Percentiles rank a stretch among this genome's conserved stretches.
These are phyloP conservation scores for Trichoderma cornu-damae DNA, from an alignment of 2,329 filamentous ascomycete genomes.

Conservation along the genomic window DNA sequence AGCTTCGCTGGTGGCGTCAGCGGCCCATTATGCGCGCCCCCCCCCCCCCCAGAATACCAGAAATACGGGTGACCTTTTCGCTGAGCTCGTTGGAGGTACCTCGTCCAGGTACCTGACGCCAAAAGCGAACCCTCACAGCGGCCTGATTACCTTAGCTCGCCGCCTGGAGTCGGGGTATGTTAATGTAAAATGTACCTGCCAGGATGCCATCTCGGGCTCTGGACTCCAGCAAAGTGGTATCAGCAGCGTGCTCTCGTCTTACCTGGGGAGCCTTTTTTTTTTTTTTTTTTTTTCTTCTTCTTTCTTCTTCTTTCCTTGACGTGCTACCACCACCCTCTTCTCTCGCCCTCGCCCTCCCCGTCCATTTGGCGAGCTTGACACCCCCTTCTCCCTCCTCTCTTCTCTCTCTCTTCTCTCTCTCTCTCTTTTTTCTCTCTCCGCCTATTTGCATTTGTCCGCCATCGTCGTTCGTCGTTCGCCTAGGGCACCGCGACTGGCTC, in stretches of 20 bases:
- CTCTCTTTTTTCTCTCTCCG: too few species aligned
- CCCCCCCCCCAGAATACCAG: constrained; percentile 3
- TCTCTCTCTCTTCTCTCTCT: too few species aligned
- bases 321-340: constrained; percentile 9
- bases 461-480: constrained; percentile 7
- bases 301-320: neutral
- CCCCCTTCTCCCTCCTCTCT: neutral
- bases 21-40: constrained; percentile 1
- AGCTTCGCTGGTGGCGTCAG: constrained; percentile 12
- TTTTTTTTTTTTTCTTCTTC: neutral
- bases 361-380: neutral
- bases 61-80: neutral
- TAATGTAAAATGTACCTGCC: too few species aligned
- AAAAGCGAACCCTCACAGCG: neutral
- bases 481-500: neutral
- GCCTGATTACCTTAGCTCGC: constrained; percentile 8
- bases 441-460: constrained; percentile 9
- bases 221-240: neutral
- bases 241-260: constrained; percentile 4
- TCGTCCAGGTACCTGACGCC: constrained; percentile 6
- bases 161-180: constrained; percentile 16
- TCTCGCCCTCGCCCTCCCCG: neutral
- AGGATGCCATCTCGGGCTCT: constrained; percentile 7
- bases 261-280: neutral
- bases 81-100: neutral